These are phyloP conservation scores for Galeopsis tetrahit DNA, from an alignment of 257 asterid genomes.

Conservation along the genomic window DNA sequence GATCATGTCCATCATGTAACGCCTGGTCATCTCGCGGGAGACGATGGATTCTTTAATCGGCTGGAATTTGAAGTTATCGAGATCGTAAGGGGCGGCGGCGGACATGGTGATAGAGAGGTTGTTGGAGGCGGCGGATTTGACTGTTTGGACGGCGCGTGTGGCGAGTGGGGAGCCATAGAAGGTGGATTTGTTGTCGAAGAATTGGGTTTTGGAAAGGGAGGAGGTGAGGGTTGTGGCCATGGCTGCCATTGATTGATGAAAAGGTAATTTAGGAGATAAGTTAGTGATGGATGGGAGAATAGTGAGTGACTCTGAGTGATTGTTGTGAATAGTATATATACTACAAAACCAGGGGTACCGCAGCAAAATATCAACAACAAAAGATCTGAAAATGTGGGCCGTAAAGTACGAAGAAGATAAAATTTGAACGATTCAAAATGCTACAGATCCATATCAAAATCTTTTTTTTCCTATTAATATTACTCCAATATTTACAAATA, in stretches of 20 bases:
- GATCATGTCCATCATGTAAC: slow-evolving; percentile 91
- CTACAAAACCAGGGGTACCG: background rate
- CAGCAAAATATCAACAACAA: slow-evolving; percentile 49
- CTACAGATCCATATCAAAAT: slow-evolving; percentile 2
- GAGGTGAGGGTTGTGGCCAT: slow-evolving; percentile 78
- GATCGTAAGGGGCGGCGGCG: slow-evolving; percentile 52
- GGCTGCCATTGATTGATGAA: slow-evolving; percentile 53
- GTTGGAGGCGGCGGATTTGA: slow-evolving; percentile 40
- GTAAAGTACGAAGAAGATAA: slow-evolving; percentile 41
- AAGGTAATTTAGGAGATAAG: background rate
- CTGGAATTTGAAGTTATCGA: slow-evolving; percentile 56
- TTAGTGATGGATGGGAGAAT: background rate
- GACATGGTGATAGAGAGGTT: slow-evolving; percentile 56
- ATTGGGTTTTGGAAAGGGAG: slow-evolving; percentile 51
- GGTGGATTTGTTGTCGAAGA: slow-evolving; percentile 61
- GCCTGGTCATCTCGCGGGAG: slow-evolving; percentile 80
- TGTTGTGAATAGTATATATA: slow-evolving; percentile 1
- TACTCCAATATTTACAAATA: too few relatives aligned
- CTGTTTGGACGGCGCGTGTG: slow-evolving; percentile 44
- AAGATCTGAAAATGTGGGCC: slow-evolving; percentile 38
- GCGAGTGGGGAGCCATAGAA: slow-evolving; percentile 58
- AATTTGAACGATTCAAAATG: slow-evolving; percentile 55
- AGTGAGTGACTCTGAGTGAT: slow-evolving; percentile 9
- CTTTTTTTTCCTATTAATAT: too few relatives aligned
- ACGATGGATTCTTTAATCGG: slow-evolving; percentile 85